These are phyloP conservation scores for Boletus rubropictus DNA, from an alignment of 768 basidiomycete genomes.

Conservation along the genomic window DNA sequence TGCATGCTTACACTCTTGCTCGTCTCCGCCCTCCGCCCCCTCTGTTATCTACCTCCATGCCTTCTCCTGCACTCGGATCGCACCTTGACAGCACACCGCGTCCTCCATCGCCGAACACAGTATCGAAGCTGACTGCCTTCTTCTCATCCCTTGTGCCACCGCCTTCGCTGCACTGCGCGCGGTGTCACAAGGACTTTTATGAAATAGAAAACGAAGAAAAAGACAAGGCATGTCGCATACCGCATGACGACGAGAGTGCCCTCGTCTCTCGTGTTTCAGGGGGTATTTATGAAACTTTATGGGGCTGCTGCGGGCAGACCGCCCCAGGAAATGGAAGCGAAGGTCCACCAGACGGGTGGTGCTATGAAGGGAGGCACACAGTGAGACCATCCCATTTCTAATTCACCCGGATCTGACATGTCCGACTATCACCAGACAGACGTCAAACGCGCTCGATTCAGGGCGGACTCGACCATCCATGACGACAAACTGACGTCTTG, in stretches of 20 bases:
- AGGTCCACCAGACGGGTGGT: constrained; percentile 84
- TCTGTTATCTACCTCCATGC: neutral
- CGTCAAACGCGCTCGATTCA: constrained; percentile 68
- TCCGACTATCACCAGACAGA: constrained; percentile 46
- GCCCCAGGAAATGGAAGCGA: constrained; percentile 75
- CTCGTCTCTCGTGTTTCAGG: constrained; percentile 56
- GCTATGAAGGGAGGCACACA: constrained; percentile 79
- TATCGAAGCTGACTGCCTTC: constrained; percentile 49
- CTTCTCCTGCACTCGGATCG: constrained; percentile 15
- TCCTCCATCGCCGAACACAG: constrained; percentile 32
- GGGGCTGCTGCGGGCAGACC: constrained; percentile 67
- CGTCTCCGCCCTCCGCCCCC: constrained; percentile 33
- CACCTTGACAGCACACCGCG: constrained; percentile 6
- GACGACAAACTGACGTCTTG: constrained; percentile 70
- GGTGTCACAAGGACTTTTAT: constrained; percentile 66
- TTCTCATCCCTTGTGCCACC: constrained; percentile 61
- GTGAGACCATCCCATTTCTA: constrained; percentile 24
- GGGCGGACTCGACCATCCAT: constrained; percentile 59
- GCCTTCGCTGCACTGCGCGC: constrained; percentile 64
- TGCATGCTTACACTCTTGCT: constrained; percentile 56
- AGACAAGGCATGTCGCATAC: constrained; percentile 62
- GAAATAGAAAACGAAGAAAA: constrained; percentile 59
- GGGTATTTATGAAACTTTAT: constrained; percentile 48
- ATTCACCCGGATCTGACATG: neutral
- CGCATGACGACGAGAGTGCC: constrained; percentile 79